phyloP scores from a whole-genome alignment of 345 rosid genomes.

The Crucihimalaya himalaica region DNA sequence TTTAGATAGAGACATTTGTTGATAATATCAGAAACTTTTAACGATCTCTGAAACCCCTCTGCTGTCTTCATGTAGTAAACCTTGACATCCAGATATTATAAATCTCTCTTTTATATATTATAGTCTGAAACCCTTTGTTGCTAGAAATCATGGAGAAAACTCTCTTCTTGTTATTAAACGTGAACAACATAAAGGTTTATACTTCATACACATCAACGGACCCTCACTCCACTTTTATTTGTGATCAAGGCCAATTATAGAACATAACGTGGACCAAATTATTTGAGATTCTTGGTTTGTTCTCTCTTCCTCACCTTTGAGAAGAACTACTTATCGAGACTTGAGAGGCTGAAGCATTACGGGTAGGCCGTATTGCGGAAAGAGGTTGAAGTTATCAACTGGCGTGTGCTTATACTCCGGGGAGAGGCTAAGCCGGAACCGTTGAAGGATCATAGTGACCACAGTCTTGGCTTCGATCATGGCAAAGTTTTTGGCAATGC shows the following conservation, averaged over 20 bases:
- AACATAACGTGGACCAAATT: neutral
- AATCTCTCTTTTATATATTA: too few species aligned
- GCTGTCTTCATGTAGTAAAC: too few species aligned
- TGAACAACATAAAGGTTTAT: too few species aligned
- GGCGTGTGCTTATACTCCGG: constrained; percentile 47
- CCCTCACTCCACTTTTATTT: neutral
- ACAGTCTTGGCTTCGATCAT: constrained; percentile 46
- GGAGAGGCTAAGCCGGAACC: constrained; percentile 34
- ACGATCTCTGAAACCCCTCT: too few species aligned
- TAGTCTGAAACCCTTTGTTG: too few species aligned
- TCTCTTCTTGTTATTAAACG: too few species aligned
- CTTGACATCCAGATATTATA: too few species aligned
- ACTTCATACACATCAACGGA: too few species aligned
- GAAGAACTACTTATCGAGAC: neutral
- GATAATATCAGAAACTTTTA: too few species aligned
- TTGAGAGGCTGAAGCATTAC: constrained; percentile 33
- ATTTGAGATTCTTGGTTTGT: neutral
- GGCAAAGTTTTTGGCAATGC: constrained; percentile 52
- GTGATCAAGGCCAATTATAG: neutral
- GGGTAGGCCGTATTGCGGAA: constrained; percentile 43
- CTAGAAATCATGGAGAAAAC: too few species aligned
- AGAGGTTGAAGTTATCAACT: constrained; percentile 20
- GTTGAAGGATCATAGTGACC: constrained; percentile 42
- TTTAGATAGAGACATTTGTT: too few species aligned
- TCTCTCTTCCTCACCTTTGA: neutral